Base-by-base conservation (phyloP, 2,329 filamentous ascomycete genomes). In the Trichoderma sp. region DNA sequence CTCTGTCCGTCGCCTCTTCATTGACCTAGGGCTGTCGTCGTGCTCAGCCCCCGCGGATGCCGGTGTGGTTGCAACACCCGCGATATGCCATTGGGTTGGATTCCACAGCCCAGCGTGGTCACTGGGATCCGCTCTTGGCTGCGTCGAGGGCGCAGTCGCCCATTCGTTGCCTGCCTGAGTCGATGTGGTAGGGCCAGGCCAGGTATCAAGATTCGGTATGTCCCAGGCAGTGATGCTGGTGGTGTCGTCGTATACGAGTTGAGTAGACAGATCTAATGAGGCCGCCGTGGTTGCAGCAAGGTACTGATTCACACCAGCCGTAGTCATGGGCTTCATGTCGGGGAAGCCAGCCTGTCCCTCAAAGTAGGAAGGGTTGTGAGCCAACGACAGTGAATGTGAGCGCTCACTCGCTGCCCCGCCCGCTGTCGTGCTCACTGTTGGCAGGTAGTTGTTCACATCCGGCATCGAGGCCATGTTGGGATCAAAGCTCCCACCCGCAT, bases 401-500 rank as follows among this genome's bases (percentile, higher is more conserved):
- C 77, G 72, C 71, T 78, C 76, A 72, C 76, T 75, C 21, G 76
- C 73, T 12, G 77, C 74, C 66, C 77, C 77, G 36, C 77, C 77
- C 47, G 75, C 78, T 9, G 75, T 73, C 6, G 58, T 26, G 43
- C 77, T 72, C 39, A 70, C 67, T 61, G 67, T 70, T 70, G 67
- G 75, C 68, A 82, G 68, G 71, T 79, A 83, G 28, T 58, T 47
- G 69, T 75, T 76, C 51, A 81, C 78, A 32, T 77, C 77, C 34
- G 76, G 76, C 60, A 77, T 76, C 4, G 75, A 64, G 30, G 78
- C 76, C 76, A 82, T 78, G 72, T 72, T 75, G 63, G 80, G 77
- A 64, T 86, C 84, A 76, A 87, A 87, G 72, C 82, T 82, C 72
- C 82, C 82, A 18, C 80, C 76, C 56, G 84, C 81, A 75, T 86